Base-by-base conservation (phyloP, 805 yeast genomes). In the Wickerhamiella parazyma region DNA sequence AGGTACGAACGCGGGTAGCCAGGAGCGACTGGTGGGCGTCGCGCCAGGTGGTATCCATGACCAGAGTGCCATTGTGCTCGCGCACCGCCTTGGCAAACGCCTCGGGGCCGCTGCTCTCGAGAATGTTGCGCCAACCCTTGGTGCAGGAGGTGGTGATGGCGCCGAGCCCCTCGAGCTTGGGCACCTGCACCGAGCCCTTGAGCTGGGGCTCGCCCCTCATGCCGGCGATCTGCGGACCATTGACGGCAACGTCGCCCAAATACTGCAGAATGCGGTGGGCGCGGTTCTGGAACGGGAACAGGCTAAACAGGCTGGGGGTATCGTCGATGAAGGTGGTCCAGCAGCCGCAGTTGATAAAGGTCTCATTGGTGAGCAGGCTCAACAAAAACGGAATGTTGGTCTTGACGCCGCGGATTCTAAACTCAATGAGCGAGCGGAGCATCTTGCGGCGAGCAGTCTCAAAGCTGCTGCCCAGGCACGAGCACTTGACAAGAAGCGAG, bases 11-110 rank as follows among this genome's bases (percentile, higher is more conserved):
- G 67, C 98, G 81, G 34, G 99, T 91, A 8, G 99, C 99, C 58
- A 91, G 72, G 55, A 91, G 68, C 19, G 96, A 87, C 71, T 91
- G 99, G 67, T 91, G 98, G 29, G 98, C 98, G 66, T 91, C 99
- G 77, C 99, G 85, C 99, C 99, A 91, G 8, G 99, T 91, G 44
- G 99, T 91, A 64, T 91, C 99, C 84, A 93, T 91, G 56, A 91
- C 67, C 63, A 91, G 70, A 52, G 94, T 79, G 57, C 98, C 98
- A 44, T 83, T 68, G 66, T 76, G 78, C 14, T 67, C 63, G 62
- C 96, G 77, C 47, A 91, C 94, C 56, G 83, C 79, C 66, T 78
- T 72, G 54, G 96, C 95, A 60, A 91, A 91, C 25, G 69, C 82
- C 44, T 73, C 91, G 24, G 98, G 94, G 45, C 98, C 98, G 54